Conservation (phyloP, 352 stramenopile species). For the Pythium grandisporangium region DNA sequence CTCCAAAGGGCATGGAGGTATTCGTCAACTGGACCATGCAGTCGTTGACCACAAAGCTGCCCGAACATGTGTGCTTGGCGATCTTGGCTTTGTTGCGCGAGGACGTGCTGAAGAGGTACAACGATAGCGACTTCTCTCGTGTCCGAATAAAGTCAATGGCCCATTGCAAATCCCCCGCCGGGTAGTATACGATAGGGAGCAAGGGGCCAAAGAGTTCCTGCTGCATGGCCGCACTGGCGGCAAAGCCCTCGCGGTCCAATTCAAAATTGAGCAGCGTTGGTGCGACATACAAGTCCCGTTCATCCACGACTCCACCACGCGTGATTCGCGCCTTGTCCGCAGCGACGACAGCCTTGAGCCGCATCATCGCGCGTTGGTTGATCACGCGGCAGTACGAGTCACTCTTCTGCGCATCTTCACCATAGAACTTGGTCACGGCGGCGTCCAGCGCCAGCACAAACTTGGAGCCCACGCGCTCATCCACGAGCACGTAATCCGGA, state of each 20-base stretch:
- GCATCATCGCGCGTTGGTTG: slow-evolving; percentile 57
- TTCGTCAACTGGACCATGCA: slow-evolving; percentile 20
- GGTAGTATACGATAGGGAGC: slow-evolving; percentile 87
- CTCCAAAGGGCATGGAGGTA: slow-evolving; percentile 19
- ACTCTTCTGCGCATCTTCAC: slow-evolving; percentile 30
- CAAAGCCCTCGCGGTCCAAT: slow-evolving; percentile 30
- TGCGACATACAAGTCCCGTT: slow-evolving; percentile 66
- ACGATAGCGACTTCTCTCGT: slow-evolving; percentile 16
- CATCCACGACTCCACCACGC: slow-evolving; percentile 49
- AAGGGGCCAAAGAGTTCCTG: slow-evolving; percentile 96
- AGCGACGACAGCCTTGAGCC: slow-evolving; percentile 20
- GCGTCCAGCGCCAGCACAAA: slow-evolving; percentile 30
- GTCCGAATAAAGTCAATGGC: slow-evolving; percentile 16
- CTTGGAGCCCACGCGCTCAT: slow-evolving; percentile 71
- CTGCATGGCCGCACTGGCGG: slow-evolving; percentile 51
- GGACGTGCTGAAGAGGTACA: slow-evolving; percentile 19
- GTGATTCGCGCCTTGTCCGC: slow-evolving; percentile 33
- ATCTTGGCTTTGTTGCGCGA: slow-evolving; percentile 9
- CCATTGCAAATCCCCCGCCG: slow-evolving; percentile 11
- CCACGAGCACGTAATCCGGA: slow-evolving; percentile 89
- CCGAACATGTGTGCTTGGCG: slow-evolving; percentile 13
- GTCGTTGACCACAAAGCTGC: slow-evolving; percentile 24
- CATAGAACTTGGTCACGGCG: slow-evolving; percentile 37
- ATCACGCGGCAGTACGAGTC: slow-evolving; percentile 59
- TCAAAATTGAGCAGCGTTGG: slow-evolving; percentile 87